These are phyloP conservation scores for Lyophyllum semitale DNA, from an alignment of 768 basidiomycete species.

Conservation along the genomic window DNA sequence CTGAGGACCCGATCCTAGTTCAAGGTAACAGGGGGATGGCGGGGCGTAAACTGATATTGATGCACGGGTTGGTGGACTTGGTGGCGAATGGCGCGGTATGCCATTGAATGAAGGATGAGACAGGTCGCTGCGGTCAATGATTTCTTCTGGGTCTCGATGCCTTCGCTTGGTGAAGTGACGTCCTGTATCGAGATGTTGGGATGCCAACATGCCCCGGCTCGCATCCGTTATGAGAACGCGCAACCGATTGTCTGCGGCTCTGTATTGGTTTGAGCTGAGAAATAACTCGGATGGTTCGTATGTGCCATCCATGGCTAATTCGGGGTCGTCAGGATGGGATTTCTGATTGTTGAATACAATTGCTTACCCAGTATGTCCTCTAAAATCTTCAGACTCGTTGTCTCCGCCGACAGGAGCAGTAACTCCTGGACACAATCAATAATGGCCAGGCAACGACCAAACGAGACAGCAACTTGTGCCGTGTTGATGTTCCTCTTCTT, in stretches of 20 bases:
- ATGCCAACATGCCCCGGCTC: neutral
- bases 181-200: neutral
- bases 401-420: conserved; percentile 53
- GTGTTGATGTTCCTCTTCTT: conserved; percentile 52
- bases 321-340: no score
- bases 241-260: neutral
- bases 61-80: neutral
- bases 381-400: conserved; percentile 46
- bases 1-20: neutral
- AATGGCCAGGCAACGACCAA: neutral
- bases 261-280: neutral
- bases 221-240: neutral
- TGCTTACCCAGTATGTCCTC: conserved; percentile 46
- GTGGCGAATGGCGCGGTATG: neutral
- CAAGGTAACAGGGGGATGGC: neutral
- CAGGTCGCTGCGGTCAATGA: neutral
- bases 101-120: neutral
- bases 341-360: no score
- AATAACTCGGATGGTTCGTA: neutral
- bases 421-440: conserved; percentile 29
- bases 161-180: neutral
- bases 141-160: neutral
- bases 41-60: neutral
- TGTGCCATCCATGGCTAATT: no score
- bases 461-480: conserved; percentile 50